Evolutionary conservation across 768 basidiomycete genomes (phyloP), one percentile per base, ranked within the genome.

Genomic region (Lactarius sp.): DNA sequence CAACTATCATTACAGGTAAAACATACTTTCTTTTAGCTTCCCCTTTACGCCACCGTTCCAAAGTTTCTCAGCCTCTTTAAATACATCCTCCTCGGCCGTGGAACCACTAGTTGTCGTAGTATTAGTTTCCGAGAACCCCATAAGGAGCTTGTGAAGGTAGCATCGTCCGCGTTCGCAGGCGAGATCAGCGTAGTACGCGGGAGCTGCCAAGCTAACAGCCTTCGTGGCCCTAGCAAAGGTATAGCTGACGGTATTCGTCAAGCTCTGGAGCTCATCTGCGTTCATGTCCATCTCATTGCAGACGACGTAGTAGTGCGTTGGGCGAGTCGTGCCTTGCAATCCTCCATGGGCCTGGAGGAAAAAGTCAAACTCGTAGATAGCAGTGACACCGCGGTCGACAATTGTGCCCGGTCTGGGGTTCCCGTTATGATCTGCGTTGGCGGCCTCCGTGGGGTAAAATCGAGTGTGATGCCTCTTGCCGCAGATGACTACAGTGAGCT

Each of bases 11-110:
- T 66, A 89, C n/a, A 90, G 76, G 73, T 91, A 91, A 69, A 82
- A 91, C 88, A 91, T 91, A 0, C 85, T 85, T 42, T 87, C 80
- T 74, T 83, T 87, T 70, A 90, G 71, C 6, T 69, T 71, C 2
- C 78, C 81, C 16, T 71, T 66, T 16, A 88, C 85, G 1, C 87
- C 88, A 3, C 70, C 71, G 18, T 73, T 71, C 90, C 90, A 93
- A 47, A 80, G 57, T 16, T 55, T 69, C 58, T 69, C 50, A 1
- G 88, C 90, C 70, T 87, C 87, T 16, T 70, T 70, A 66, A 77
- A 75, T 14, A 86, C 79, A 33, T 78, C 76, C 46, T 84, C 78
- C 22, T 85, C 84, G 0, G 74, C 62, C 1, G 73, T 71, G 42
- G 76, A 80, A 2, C 75, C 71, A 37, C 76, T 75, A 14, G 72